These are phyloP conservation scores for Bondarzewia mesenterica DNA, from an alignment of 1,284 basidiomycete species.

Conservation along the genomic window DNA sequence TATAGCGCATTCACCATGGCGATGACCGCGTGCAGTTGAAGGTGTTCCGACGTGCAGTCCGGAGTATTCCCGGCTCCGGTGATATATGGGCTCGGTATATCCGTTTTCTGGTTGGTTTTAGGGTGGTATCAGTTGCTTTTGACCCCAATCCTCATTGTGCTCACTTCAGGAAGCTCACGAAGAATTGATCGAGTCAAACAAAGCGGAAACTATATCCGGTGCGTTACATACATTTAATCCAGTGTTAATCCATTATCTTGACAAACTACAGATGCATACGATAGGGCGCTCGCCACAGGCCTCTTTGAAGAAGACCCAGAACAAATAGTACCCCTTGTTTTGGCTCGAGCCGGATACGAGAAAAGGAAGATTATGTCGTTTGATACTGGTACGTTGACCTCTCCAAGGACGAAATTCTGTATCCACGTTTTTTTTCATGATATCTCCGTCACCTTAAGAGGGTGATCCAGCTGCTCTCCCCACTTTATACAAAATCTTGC, in stretches of 20 bases:
- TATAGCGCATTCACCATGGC: slow-evolving; percentile 39
- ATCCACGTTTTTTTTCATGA: not conserved
- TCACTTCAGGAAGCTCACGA: slow-evolving; percentile 8
- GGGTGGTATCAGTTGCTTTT: not conserved
- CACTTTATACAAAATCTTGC: too few species aligned
- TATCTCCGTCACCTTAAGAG: too few species aligned
- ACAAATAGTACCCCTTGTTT: slow-evolving; percentile 55
- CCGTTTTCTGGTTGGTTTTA: slow-evolving; percentile 45
- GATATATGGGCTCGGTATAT: slow-evolving; percentile 71
- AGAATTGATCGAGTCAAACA: slow-evolving; percentile 19
- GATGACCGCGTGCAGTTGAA: slow-evolving; percentile 32
- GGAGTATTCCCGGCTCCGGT: slow-evolving; percentile 63
- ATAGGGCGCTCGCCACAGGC: slow-evolving; percentile 45
- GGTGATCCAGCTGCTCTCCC: not conserved
- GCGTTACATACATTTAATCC: not conserved
- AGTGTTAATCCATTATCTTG: slow-evolving; percentile 2
- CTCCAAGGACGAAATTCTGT: not conserved
- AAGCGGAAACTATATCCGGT: slow-evolving; percentile 15
- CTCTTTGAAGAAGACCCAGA: slow-evolving; percentile 53
- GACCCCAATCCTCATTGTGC: not conserved
- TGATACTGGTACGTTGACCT: not conserved
- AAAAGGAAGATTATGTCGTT: slow-evolving; percentile 38
- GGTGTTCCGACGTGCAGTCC: slow-evolving; percentile 45
- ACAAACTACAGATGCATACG: slow-evolving; percentile 41
- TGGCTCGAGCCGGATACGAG: slow-evolving; percentile 62